Conservation (phyloP, 345 rosid species). For the Boechera retrofracta region DNA sequence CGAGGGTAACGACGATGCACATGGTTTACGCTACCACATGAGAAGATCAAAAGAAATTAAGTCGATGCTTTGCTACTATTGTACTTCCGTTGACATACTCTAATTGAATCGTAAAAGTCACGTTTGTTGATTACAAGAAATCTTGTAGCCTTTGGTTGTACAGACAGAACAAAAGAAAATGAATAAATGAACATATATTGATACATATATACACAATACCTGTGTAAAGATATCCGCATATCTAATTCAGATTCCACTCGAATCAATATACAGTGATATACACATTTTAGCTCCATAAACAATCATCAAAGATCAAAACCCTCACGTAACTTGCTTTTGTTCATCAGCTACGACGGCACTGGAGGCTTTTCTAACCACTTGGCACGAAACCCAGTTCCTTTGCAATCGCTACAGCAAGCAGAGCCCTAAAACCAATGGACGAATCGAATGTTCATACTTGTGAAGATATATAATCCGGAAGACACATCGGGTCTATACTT, state of each 20-base stretch:
- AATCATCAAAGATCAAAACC: slow-evolving; percentile 14
- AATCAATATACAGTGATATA: slow-evolving; percentile 6
- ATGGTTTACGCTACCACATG: not conserved
- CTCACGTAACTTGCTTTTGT: slow-evolving; percentile 23
- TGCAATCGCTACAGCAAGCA: slow-evolving; percentile 67
- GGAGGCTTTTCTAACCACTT: slow-evolving; percentile 89
- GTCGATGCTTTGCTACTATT: not conserved
- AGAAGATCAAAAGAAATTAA: not conserved
- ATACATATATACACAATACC: slow-evolving; percentile 15
- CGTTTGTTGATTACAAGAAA: not conserved
- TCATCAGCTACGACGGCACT: slow-evolving; percentile 49
- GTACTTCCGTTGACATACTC: not conserved
- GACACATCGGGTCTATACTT: not conserved
- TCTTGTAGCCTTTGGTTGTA: not conserved
- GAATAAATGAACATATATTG: slow-evolving; percentile 26
- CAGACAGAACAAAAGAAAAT: not conserved
- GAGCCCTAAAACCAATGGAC: slow-evolving; percentile 61
- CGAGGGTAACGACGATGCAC: no score
- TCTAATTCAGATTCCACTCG: not conserved
- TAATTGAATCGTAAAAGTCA: not conserved
- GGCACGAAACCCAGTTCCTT: slow-evolving; percentile 98
- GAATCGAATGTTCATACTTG: not conserved
- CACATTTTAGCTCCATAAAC: not conserved
- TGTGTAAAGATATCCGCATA: slow-evolving; percentile 17
- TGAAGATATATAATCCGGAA: slow-evolving; percentile 7